Evolutionary conservation across 805 yeast genomes (phyloP).

Genomic region (Candida sithepensis): DNA sequence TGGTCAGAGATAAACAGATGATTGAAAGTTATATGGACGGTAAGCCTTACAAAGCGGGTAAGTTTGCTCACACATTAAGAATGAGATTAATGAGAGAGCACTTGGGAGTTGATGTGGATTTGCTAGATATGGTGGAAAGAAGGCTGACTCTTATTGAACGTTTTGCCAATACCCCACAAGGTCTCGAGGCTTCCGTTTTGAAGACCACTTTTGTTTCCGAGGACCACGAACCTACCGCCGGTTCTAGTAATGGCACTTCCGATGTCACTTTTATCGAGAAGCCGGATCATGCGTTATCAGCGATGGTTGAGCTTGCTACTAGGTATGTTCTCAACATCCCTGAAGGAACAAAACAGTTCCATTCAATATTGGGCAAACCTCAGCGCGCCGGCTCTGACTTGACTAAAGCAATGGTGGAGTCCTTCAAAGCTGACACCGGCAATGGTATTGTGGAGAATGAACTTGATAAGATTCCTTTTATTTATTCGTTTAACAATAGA

Average conservation of each 20-base stretch:
- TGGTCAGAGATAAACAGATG: constrained; percentile 78
- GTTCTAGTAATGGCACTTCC: background rate
- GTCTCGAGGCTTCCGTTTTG: constrained; percentile 42
- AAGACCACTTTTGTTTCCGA: background rate
- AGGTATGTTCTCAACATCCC: constrained; percentile 55
- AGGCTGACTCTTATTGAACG: constrained; percentile 50
- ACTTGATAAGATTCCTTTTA: constrained; percentile 25
- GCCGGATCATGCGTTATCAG: constrained; percentile 43
- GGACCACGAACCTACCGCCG: background rate
- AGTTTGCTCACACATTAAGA: constrained; percentile 85
- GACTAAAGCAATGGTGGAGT: constrained; percentile 17
- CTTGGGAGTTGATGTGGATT: constrained; percentile 88
- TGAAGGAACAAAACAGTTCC: constrained; percentile 29
- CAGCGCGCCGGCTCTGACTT: constrained; percentile 14
- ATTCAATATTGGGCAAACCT: constrained; percentile 5
- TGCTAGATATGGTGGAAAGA: constrained; percentile 76
- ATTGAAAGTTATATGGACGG: constrained; percentile 77
- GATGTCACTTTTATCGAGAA: background rate
- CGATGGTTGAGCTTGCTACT: constrained; percentile 73
- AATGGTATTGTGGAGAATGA: constrained; percentile 22
- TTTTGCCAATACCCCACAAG: constrained; percentile 40
- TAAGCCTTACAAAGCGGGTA: constrained; percentile 72
- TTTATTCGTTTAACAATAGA: constrained; percentile 72
- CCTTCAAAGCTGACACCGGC: constrained; percentile 20
- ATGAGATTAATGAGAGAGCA: constrained; percentile 96